Evolutionary conservation across 2,329 filamentous ascomycete genomes (phyloP).

Genomic region (Epichloe festucae): DNA sequence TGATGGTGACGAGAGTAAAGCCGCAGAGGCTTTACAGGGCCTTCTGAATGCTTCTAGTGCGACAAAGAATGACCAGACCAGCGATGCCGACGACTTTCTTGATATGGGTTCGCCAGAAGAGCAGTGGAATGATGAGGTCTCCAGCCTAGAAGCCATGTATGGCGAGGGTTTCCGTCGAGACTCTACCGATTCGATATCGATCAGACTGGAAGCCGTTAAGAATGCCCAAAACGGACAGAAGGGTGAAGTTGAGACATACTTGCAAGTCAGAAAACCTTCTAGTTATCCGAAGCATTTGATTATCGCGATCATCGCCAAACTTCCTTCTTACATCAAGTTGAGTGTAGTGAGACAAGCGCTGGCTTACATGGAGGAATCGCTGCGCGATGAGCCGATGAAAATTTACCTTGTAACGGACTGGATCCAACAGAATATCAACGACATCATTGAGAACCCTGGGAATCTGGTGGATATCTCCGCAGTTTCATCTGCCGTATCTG

Average conservation of each 20-base stretch:
- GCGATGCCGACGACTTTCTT: slow-evolving; percentile 28
- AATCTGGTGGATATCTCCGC: slow-evolving; percentile 73
- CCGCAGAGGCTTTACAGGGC: slow-evolving; percentile 68
- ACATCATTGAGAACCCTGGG: slow-evolving; percentile 75
- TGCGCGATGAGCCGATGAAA: slow-evolving; percentile 76
- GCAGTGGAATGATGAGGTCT: slow-evolving; percentile 76
- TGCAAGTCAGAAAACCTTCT: slow-evolving; percentile 59
- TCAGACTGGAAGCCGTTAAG: slow-evolving; percentile 47
- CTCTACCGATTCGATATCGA: slow-evolving; percentile 52
- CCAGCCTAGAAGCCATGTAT: slow-evolving; percentile 74
- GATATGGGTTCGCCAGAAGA: slow-evolving; percentile 42
- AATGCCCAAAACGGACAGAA: slow-evolving; percentile 38
- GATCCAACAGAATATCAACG: slow-evolving; percentile 72
- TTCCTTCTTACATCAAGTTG: slow-evolving; percentile 87
- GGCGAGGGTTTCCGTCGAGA: slow-evolving; percentile 55
- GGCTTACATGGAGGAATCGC: slow-evolving; percentile 52
- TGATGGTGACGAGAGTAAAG: slow-evolving; percentile 57
- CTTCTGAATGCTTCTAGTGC: slow-evolving; percentile 18
- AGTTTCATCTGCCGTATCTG: slow-evolving; percentile 54
- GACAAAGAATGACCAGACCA: slow-evolving; percentile 2
- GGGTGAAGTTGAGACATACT: slow-evolving; percentile 37
- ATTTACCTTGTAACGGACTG: slow-evolving; percentile 84
- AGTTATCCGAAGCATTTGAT: slow-evolving; percentile 62
- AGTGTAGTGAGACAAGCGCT: slow-evolving; percentile 73
- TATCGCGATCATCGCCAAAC: slow-evolving; percentile 52